A percentile compares a stretch with the other conserved stretches of the same genome.
These are phyloP conservation scores for Clarireedia homoeocarpa DNA, from an alignment of 2,329 filamentous ascomycete genomes.

Conservation along the genomic window DNA sequence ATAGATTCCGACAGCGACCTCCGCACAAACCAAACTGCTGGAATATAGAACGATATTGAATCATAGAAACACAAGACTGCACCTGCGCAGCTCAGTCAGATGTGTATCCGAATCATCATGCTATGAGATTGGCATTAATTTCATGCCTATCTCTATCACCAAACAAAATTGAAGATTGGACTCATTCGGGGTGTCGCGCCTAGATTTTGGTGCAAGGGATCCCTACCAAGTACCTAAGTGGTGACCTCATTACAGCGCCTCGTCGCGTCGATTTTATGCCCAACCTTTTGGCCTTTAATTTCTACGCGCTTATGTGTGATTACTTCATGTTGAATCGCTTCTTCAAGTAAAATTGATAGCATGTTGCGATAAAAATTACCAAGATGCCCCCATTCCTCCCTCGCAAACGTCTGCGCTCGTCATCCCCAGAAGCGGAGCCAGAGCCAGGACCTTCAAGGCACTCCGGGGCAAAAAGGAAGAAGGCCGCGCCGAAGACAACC, in stretches of 20 bases:
- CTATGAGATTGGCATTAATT: too few species aligned
- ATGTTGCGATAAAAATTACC: slow-evolving; percentile 6
- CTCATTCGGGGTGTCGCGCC: too few species aligned
- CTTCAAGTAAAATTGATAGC: not conserved
- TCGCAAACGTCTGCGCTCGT: slow-evolving; percentile 56
- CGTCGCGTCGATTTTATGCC: not conserved
- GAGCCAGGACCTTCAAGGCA: slow-evolving; percentile 15
- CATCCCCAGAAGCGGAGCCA: slow-evolving; percentile 31
- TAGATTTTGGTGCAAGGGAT: too few species aligned
- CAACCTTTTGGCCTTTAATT: not conserved
- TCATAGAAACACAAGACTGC: too few species aligned
- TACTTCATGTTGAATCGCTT: not conserved
- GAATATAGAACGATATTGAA: not conserved
- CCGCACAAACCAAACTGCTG: not conserved
- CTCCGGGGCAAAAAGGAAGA: slow-evolving; percentile 14
- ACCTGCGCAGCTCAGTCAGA: too few species aligned
- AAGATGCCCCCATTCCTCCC: slow-evolving; percentile 61
- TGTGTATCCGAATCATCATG: too few species aligned
- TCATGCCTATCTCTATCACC: too few species aligned
- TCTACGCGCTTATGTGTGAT: not conserved
- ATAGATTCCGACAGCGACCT: not conserved
- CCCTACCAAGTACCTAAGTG: not conserved
- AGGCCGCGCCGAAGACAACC: slow-evolving; percentile 13
- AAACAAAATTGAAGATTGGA: too few species aligned
- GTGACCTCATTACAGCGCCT: not conserved